Evolutionary conservation across 2,329 filamentous ascomycete genomes (phyloP), one percentile per base, ranked within the genome.

Genomic region (Beauveria sp.): DNA sequence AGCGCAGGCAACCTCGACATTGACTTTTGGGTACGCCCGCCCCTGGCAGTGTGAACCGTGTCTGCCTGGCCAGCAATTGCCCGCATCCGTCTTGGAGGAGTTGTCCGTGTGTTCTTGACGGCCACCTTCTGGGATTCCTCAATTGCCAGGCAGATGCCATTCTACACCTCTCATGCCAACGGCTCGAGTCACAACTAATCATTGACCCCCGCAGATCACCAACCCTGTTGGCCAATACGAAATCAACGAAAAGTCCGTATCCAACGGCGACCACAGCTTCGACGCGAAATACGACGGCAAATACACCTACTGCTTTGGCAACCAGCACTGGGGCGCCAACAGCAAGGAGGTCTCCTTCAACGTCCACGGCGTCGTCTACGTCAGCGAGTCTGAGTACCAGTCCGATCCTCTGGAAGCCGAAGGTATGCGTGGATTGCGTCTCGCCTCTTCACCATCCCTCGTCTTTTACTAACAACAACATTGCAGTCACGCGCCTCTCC

Each of bases 291-390:
- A 86, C 72, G 93, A 99, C 75, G 95, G 95, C 66, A 92, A 90
- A 78, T 97, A 90, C 79, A 81, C 85, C 62, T 99, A 99, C 86
- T 99, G 95, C 86, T 99, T 99, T 80, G 96, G 95, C 78, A 99
- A 99, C 78, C 93, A 98, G 81, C 89, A 95, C 75, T 99, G 93
- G 92, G 90, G 91, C 63, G 92, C 93, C 63, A 91, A 91, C 75
- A 96, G 86, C 73, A 99, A 99, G 79, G 95, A 99, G 76, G 93
- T 99, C 59, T 96, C 91, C 61, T 99, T 99, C 86, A 99, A 99
- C 75, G 95, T 99, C 58, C 95, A 99, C 78, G 95, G 95, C 69
- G 91, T 99, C 67, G 93, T 99, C 72, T 99, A 98, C 77, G 92
- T 99, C 57, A 89, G 90, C 61, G 95, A 98, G 76, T 81, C 84